These are phyloP conservation scores for Pseudocercospora eumusae DNA, from an alignment of 2,329 filamentous ascomycete species.

Conservation along the genomic window DNA sequence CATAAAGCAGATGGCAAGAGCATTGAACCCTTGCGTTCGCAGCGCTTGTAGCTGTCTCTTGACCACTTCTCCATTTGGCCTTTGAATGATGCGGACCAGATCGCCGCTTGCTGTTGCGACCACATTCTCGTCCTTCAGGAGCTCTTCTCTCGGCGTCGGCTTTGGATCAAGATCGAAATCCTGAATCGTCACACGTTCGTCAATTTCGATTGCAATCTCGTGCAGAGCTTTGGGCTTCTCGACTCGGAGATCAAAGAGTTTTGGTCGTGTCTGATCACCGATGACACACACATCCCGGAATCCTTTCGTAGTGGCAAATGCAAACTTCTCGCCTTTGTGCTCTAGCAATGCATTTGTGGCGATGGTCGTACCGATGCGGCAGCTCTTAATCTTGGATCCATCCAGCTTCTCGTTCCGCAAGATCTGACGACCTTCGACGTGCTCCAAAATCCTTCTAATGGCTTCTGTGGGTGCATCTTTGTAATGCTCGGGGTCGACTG, in stretches of 20 bases:
- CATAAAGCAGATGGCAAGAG: slow-evolving; percentile 83
- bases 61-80: slow-evolving; percentile 57
- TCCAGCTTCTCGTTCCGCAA: slow-evolving; percentile 27
- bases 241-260: slow-evolving; percentile 86
- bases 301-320: slow-evolving; percentile 78
- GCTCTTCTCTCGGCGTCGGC: slow-evolving; percentile 37
- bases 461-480: slow-evolving; percentile 39
- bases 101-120: slow-evolving; percentile 72
- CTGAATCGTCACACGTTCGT: slow-evolving; percentile 83
- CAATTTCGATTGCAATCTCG: slow-evolving; percentile 76
- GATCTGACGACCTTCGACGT: slow-evolving; percentile 21
- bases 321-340: slow-evolving; percentile 82
- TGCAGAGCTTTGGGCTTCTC: slow-evolving; percentile 81
- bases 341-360: slow-evolving; percentile 87
- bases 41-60: slow-evolving; percentile 64
- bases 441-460: slow-evolving; percentile 37
- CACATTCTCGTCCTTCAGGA: slow-evolving; percentile 50
- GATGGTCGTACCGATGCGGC: slow-evolving; percentile 66
- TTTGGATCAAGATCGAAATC: slow-evolving; percentile 67
- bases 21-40: slow-evolving; percentile 67
- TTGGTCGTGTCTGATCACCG: slow-evolving; percentile 82
- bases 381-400: slow-evolving; percentile 26
- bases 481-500: slow-evolving; percentile 37
- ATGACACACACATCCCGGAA: slow-evolving; percentile 84
- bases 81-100: slow-evolving; percentile 65